Evolutionary conservation across 139 green algal species (phyloP).

Genomic region (Chloropicon primus): DNA sequence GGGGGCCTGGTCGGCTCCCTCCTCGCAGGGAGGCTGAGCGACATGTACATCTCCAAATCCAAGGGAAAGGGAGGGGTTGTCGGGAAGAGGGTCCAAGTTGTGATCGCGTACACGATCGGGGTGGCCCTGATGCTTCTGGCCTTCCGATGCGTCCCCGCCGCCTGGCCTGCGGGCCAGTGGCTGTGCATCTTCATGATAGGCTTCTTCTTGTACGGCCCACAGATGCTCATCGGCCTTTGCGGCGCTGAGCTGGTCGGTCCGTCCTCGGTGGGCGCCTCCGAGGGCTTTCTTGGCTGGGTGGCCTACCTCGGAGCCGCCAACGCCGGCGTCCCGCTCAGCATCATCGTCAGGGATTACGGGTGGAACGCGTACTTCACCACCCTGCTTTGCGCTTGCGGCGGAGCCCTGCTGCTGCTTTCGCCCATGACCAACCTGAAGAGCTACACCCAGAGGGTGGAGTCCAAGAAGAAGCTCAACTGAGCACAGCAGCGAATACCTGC

Average conservation of each 20-base stretch:
- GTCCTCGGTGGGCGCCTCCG: slow-evolving; percentile 66
- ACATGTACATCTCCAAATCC: slow-evolving; percentile 20
- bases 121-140: slow-evolving; percentile 52
- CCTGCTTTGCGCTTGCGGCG: slow-evolving; percentile 59
- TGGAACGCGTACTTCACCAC: slow-evolving; percentile 80
- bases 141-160: slow-evolving; percentile 55
- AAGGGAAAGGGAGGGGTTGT: slow-evolving; percentile 46
- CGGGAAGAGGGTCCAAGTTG: slow-evolving; percentile 80
- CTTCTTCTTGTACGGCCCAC: slow-evolving; percentile 85
- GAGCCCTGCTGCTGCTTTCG: slow-evolving; percentile 69
- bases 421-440: slow-evolving; percentile 77
- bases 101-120: slow-evolving; percentile 85
- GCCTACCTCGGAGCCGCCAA: slow-evolving; percentile 69
- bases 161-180: slow-evolving; percentile 61
- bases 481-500: no score
- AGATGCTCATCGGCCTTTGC: slow-evolving; percentile 94
- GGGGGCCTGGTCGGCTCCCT: slow-evolving; percentile 81
- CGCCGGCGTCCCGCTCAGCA: slow-evolving; percentile 80
- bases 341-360: slow-evolving; percentile 82
- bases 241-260: slow-evolving; percentile 84
- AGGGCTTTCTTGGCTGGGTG: slow-evolving; percentile 91
- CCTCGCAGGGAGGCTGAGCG: slow-evolving; percentile 63
- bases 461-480: slow-evolving; percentile 5
- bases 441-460: slow-evolving; percentile 53
- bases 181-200: slow-evolving; percentile 80